A percentile compares a stretch with the other conserved stretches of the same genome.
Conservation (phyloP, 2,329 filamentous ascomycete species). For the Diaporthe ampelina region DNA sequence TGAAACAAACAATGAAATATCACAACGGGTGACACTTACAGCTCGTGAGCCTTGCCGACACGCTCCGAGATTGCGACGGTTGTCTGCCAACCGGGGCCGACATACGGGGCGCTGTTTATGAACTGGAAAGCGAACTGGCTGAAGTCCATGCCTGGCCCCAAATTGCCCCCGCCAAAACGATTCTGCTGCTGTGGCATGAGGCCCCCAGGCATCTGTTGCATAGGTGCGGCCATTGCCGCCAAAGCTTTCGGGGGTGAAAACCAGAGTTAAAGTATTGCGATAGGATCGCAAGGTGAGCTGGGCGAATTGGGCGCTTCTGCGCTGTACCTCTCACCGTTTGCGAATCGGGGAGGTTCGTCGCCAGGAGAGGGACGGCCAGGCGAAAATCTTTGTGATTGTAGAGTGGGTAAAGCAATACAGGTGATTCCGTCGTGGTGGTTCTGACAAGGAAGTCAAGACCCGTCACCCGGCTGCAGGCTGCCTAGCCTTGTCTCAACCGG, state of each 20-base stretch:
- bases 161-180: slow-evolving; percentile 33
- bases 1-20: slow-evolving; percentile 9
- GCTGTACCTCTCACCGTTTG: slow-evolving; percentile 38
- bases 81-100: slow-evolving; percentile 51
- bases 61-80: slow-evolving; percentile 50
- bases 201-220: slow-evolving; percentile 68
- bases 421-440: slow-evolving; percentile 30
- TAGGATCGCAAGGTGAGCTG: slow-evolving; percentile 25
- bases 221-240: slow-evolving; percentile 72
- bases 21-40: slow-evolving; percentile 49
- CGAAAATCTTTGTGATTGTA: slow-evolving; percentile 25
- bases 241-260: slow-evolving; percentile 34
- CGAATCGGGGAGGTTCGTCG: slow-evolving; percentile 38
- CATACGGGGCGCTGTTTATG: slow-evolving; percentile 39
- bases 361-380: slow-evolving; percentile 19
- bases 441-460: slow-evolving; percentile 44
- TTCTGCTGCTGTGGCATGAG: slow-evolving; percentile 60
- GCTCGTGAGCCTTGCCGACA: slow-evolving; percentile 51
- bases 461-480: slow-evolving; percentile 49
- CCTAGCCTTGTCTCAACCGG: slow-evolving; percentile 47
- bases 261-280: slow-evolving; percentile 36
- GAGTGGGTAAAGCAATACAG: slow-evolving; percentile 26
- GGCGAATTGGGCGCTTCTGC: slow-evolving; percentile 37
- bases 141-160: slow-evolving; percentile 43
- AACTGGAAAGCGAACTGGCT: slow-evolving; percentile 56